Conservation (phyloP, 129 eudicot species). For the Solidago caesia region DNA sequence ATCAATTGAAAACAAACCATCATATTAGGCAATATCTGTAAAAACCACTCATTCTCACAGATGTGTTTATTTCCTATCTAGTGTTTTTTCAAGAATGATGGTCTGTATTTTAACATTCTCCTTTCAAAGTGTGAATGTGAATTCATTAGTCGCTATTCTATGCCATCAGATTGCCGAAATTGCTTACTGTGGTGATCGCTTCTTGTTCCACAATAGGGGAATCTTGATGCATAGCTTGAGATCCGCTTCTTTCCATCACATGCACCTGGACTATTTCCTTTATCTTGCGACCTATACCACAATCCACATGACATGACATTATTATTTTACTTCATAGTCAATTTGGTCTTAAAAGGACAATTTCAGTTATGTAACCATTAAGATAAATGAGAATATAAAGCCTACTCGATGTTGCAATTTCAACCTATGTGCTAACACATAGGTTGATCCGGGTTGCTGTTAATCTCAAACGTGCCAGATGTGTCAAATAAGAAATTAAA, state of each 20-base stretch:
- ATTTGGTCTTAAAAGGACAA: not conserved
- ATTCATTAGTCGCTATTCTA: no score
- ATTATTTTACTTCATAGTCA: not conserved
- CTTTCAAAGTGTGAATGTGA: no score
- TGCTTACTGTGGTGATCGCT: constrained; percentile 1
- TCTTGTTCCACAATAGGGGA: not conserved
- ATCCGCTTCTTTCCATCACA: not conserved
- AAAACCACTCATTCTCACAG: not conserved
- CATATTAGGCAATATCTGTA: not conserved
- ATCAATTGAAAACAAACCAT: not conserved
- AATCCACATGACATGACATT: not conserved
- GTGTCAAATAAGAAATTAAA: not conserved
- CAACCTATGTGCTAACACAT: not conserved
- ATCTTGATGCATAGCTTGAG: constrained; percentile 3
- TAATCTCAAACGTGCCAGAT: not conserved
- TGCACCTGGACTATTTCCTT: not conserved
- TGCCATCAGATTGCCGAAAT: not conserved
- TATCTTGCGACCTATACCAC: constrained; percentile 15
- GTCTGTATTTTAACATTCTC: no score
- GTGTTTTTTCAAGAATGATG: not conserved
- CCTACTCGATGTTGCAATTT: not conserved
- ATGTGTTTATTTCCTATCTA: not conserved
- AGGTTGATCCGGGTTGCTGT: no score
- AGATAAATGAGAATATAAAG: not conserved
- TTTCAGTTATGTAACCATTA: not conserved